Conservation (phyloP, 2,329 filamentous ascomycete species). For the Aureobasidium zeae region DNA sequence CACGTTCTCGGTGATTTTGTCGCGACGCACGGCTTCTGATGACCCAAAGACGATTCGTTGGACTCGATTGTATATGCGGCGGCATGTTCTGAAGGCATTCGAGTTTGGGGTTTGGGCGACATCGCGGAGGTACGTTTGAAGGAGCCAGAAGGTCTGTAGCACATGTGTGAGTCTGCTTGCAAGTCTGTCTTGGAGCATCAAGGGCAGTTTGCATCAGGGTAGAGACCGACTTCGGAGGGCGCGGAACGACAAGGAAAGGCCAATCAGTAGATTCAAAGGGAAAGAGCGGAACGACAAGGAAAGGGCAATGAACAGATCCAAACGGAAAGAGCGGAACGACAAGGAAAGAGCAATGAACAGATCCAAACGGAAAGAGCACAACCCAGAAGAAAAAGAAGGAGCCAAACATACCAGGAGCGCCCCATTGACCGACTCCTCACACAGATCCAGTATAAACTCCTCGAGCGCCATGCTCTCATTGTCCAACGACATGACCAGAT, state of each 20-base stretch:
- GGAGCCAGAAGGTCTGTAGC: slow-evolving; percentile 74
- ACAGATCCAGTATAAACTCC: slow-evolving; percentile 77
- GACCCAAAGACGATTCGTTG: slow-evolving; percentile 80
- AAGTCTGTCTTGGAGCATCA: not conserved
- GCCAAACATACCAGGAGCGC: slow-evolving; percentile 56
- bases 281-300: too few relatives aligned
- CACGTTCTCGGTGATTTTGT: slow-evolving; percentile 74
- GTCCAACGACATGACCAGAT: slow-evolving; percentile 78
- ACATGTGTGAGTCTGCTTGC: slow-evolving; percentile 2
- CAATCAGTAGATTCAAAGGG: too few relatives aligned
- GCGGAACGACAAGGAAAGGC: too few relatives aligned
- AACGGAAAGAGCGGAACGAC: too few relatives aligned
- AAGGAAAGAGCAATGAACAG: too few relatives aligned
- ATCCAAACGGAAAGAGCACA: too few relatives aligned
- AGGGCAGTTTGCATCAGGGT: too few relatives aligned
- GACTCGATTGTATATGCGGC: slow-evolving; percentile 78
- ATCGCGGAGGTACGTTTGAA: slow-evolving; percentile 80
- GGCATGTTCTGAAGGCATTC: slow-evolving; percentile 70
- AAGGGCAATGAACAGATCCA: too few relatives aligned
- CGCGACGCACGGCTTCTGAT: slow-evolving; percentile 56
- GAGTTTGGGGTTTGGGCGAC: slow-evolving; percentile 66
- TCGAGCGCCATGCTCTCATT: slow-evolving; percentile 88
- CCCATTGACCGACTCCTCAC: slow-evolving; percentile 78
- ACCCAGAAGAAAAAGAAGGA: too few relatives aligned
- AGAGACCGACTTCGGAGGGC: too few relatives aligned